A percentile compares a stretch with the other conserved stretches of the same genome.
phyloP scores from a whole-genome alignment of 2,329 filamentous ascomycete species.

The Ceratocystiopsis sp. region DNA sequence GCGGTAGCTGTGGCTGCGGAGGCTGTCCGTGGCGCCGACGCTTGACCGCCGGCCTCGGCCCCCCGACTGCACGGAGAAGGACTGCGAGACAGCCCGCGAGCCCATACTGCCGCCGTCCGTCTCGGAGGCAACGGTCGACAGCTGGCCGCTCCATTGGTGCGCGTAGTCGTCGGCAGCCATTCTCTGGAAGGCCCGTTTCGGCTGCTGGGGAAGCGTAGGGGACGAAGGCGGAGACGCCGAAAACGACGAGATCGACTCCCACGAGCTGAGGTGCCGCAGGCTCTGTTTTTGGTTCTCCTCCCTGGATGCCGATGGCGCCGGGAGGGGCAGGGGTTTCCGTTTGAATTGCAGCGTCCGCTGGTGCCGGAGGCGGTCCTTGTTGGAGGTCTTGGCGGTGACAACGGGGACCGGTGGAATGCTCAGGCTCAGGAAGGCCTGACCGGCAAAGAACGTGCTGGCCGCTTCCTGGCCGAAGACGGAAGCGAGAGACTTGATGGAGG shows the following conservation, averaged over 20 bases:
- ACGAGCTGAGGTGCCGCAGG: conserved; percentile 7
- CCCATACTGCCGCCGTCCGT: conserved; percentile 32
- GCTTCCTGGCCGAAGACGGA: conserved; percentile 33
- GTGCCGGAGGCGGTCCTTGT: neutral
- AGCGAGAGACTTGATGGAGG: conserved; percentile 30
- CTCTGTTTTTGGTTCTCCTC: too few species aligned
- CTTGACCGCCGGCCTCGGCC: conserved; percentile 29
- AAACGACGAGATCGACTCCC: conserved; percentile 11
- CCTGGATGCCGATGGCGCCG: neutral
- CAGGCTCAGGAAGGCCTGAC: conserved; percentile 23
- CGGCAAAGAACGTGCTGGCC: conserved; percentile 20
- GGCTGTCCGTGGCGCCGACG: conserved; percentile 25
- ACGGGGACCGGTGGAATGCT: conserved; percentile 15
- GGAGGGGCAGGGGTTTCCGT: conserved; percentile 8
- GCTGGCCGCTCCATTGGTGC: conserved; percentile 46
- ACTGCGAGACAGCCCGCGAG: conserved; percentile 27
- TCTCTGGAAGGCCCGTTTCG: conserved; percentile 21
- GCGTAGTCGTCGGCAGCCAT: conserved; percentile 27
- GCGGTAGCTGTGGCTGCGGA: conserved; percentile 32
- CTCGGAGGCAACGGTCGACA: conserved; percentile 47
- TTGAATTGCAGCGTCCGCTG: neutral
- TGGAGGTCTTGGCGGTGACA: conserved; percentile 8
- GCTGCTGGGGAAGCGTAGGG: conserved; percentile 5
- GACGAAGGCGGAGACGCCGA: conserved; percentile 2
- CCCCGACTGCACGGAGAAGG: conserved; percentile 26